These are phyloP conservation scores for Brettanomyces nanus DNA, from an alignment of 805 yeast genomes.

Conservation along the genomic window DNA sequence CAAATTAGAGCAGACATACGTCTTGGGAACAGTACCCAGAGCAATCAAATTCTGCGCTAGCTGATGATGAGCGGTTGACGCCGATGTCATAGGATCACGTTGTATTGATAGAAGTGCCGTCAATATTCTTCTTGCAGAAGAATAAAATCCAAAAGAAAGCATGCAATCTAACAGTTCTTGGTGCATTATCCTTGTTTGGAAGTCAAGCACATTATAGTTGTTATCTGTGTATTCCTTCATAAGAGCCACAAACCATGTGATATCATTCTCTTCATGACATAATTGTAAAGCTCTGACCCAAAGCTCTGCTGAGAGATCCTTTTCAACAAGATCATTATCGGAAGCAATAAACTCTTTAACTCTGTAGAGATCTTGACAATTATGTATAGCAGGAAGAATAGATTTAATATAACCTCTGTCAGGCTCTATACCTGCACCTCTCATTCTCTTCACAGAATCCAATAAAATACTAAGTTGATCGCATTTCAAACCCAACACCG, in stretches of 20 bases:
- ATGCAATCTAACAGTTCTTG: neutral
- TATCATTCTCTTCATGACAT: neutral
- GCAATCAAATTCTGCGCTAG: conserved; percentile 1
- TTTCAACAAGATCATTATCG: neutral
- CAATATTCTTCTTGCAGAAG: conserved; percentile 2
- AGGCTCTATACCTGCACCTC: neutral
- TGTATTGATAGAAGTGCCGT: neutral
- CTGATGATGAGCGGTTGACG: neutral
- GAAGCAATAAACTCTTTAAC: neutral
- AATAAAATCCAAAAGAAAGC: conserved; percentile 6
- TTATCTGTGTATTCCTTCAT: neutral
- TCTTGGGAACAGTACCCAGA: conserved; percentile 2
- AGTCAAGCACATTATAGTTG: neutral
- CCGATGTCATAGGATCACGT: neutral
- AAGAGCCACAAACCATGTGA: neutral
- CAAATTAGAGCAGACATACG: neutral
- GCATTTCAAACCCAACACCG: neutral
- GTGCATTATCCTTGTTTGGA: neutral
- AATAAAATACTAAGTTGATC: neutral
- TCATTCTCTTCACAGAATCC: neutral
- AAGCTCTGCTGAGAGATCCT: neutral
- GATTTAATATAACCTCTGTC: neutral
- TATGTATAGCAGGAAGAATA: neutral
- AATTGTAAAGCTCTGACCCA: neutral
- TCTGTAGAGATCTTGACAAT: neutral